phyloP scores from a whole-genome alignment of 176 grass and related monocot genomes.

The Miscanthus lutarioriparius region DNA sequence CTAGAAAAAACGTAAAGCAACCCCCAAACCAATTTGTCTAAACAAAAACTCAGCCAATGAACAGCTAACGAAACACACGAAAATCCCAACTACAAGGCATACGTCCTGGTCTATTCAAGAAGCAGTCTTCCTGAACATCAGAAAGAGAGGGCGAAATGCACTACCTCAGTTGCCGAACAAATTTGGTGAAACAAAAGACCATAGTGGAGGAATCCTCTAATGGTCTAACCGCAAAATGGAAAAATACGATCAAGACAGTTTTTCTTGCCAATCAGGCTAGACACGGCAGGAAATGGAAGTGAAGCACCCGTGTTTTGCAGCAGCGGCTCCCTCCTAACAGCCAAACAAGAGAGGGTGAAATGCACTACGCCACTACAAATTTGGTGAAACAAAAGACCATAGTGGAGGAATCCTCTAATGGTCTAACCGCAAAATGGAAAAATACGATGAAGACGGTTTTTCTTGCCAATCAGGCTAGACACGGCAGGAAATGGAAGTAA shows the following conservation, averaged over 20 bases:
- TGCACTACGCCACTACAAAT: not conserved
- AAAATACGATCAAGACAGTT: not conserved
- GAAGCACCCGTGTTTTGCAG: not conserved
- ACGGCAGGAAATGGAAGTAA: not conserved
- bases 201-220: too few species aligned
- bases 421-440: not conserved
- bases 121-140: not conserved
- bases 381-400: not conserved
- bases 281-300: not conserved
- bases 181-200: not conserved
- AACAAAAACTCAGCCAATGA: not conserved
- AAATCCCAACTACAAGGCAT: not conserved
- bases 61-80: not conserved
- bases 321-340: not conserved
- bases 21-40: not conserved
- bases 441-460: not conserved
- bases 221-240: too few species aligned
- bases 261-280: conserved; percentile 11
- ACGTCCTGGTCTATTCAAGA: not conserved
- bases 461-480: conserved; percentile 9
- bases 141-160: not conserved
- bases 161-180: not conserved
- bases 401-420: not conserved
- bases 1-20: conserved; percentile 17
- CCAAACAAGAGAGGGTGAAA: not conserved